Base-by-base conservation (phyloP, 2,329 filamentous ascomycete species). In the Epichloe gansuensis region DNA sequence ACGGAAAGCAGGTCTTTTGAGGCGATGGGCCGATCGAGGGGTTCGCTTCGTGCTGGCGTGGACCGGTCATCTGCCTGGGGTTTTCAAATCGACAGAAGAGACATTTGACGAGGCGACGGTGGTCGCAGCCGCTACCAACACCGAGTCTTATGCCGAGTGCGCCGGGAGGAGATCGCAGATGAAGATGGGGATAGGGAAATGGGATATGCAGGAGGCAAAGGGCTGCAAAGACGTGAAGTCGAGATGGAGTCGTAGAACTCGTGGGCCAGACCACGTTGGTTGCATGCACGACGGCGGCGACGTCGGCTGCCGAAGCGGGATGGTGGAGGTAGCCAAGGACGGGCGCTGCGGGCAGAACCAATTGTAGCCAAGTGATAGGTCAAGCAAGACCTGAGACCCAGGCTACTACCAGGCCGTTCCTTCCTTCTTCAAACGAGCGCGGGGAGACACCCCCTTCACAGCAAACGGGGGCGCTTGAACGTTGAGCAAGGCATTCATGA, bases 81-180 rank as follows among this genome's bases (percentile, higher is more conserved):
- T 17, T 31, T 39, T 44, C 44, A 48, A 48, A 13, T 48, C 44
- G 38, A 54, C 15, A 17, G 21, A 44, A 39, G 52, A 46, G 48
- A 48, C 52, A 54, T 54, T 45, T 47, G 52, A 34, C 43, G 23
- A 35, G 17, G 43, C 43, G 47, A 45, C 34, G 17, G 41, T 42
- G 28, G 47, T 39, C 47, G 46, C 42, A 12, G 43, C 28, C 39
- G 46, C 9, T 15, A 50, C 42, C 23, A 38, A 28, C 43, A 35
- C 12, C 47, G 21, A 23, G 15, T 35, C 7, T 38, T 21, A 17
- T 37, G 4, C 5, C 15, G 31, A 11, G 31, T 17, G 45, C 28
- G 41, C 5, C 34, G 21, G 6, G n/a, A 4, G n/a, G 9, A 35
- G n/a, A 38, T 15, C 13, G 15, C 12, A 35, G 15, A 17, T 4